phyloP scores from a whole-genome alignment of 2,329 filamentous ascomycete species.

The Ophioceras dolichostomum region DNA sequence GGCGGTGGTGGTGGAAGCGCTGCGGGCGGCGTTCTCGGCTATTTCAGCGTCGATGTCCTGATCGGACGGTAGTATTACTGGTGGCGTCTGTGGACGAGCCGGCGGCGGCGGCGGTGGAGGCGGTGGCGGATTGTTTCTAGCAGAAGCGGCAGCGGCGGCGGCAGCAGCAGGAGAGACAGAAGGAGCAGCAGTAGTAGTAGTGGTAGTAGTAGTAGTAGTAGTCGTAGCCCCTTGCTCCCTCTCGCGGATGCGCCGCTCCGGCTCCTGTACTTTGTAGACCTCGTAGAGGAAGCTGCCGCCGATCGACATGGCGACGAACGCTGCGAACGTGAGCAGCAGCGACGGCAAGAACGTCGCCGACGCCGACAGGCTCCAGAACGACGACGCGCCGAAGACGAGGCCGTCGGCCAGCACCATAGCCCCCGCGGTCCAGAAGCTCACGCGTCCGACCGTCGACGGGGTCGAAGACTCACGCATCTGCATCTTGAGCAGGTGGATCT shows the following conservation, averaged over 20 bases:
- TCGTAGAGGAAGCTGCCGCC: slow-evolving; percentile 46
- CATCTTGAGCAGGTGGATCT: slow-evolving; percentile 47
- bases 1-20: slow-evolving; percentile 18
- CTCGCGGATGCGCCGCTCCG: slow-evolving; percentile 34
- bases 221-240: slow-evolving; percentile 17
- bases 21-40: slow-evolving; percentile 21
- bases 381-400: slow-evolving; percentile 43
- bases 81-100: slow-evolving; percentile 29
- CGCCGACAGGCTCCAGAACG: slow-evolving; percentile 42
- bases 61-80: slow-evolving; percentile 50
- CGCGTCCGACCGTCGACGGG: slow-evolving; percentile 52
- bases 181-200: slow-evolving; percentile 10
- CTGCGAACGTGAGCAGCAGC: slow-evolving; percentile 36
- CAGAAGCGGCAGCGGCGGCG: slow-evolving; percentile 5
- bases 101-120: slow-evolving; percentile 11
- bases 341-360: slow-evolving; percentile 44
- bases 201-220: slow-evolving; percentile 5
- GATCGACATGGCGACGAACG: slow-evolving; percentile 44
- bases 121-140: slow-evolving; percentile 10
- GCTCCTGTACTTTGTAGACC: slow-evolving; percentile 49
- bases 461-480: slow-evolving; percentile 57
- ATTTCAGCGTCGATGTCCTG: slow-evolving; percentile 53
- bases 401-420: slow-evolving; percentile 53
- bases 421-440: slow-evolving; percentile 51
- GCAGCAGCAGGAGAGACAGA: slow-evolving; percentile 5